These are phyloP conservation scores for Petunia axillaris DNA, from an alignment of 257 asterid genomes.

Conservation along the genomic window DNA sequence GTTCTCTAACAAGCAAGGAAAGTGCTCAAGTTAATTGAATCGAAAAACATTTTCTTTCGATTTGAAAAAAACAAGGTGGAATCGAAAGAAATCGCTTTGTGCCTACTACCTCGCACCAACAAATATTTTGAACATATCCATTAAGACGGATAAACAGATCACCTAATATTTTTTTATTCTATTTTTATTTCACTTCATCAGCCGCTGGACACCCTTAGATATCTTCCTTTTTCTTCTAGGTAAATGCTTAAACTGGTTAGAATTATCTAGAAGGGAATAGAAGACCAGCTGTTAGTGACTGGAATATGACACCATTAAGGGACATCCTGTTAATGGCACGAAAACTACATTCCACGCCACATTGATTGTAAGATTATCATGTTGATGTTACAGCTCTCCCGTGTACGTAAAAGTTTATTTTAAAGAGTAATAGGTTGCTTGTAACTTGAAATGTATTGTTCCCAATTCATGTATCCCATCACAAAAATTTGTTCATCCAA, in stretches of 20 bases:
- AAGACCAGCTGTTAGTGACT: neutral
- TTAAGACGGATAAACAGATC: no score
- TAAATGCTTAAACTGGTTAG: neutral
- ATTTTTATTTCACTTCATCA: neutral
- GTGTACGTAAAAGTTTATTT: neutral
- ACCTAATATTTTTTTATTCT: no score
- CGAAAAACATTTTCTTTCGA: no score
- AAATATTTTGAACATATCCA: no score
- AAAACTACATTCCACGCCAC: neutral
- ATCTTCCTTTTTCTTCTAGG: neutral
- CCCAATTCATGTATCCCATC: neutral
- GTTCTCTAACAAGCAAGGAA: no score
- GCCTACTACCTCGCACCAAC: no score
- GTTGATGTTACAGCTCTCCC: neutral
- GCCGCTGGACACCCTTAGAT: neutral
- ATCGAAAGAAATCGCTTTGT: no score
- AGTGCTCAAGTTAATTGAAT: no score
- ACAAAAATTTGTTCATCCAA: no score
- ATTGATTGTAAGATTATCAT: neutral
- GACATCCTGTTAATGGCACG: neutral
- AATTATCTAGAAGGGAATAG: neutral
- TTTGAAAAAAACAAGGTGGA: no score
- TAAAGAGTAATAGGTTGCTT: neutral
- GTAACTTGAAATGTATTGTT: neutral
- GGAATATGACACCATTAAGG: neutral